Evolutionary conservation across 176 grass and related monocot genomes (phyloP), one percentile per base, ranked within the genome.

Genomic region (Eleusine coracana): DNA sequence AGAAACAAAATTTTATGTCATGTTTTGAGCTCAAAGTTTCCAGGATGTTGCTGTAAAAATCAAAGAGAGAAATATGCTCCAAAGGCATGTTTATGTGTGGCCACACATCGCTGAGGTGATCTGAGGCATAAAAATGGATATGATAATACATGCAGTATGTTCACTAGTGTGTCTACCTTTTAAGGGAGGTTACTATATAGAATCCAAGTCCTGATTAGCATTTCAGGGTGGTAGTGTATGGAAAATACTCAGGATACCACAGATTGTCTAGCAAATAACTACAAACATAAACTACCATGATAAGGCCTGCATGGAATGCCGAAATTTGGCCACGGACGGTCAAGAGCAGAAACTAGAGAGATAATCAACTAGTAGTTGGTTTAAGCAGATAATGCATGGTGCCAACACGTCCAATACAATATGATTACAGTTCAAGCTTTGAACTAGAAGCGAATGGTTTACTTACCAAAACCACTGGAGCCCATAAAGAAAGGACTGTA

Each of bases 401-500:
- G 27, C 1, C 13, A 25, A 10, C n/a, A 1, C 80, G 37, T 71
- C 42, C 27, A 13, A 45, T 48, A 54, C 63, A 60, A 48, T 58
- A 71, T 23, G 55, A 52, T 27, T 62, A 74, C 15, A 68, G 62
- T 40, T 62, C 50, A 87, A 49, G 51, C 10, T 21, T 9, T 40
- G 23, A 68, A 16, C 55, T 70, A 83, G 31, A 82, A 80, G 59
- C 5, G 67, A 78, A 86, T 51, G 65, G 40, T 28, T 69, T 83
- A 89, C 95, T 97, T 89, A 97, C 95, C 41, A 88, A 82, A 40
- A 92, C 60, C 40, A 97, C 84, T 59, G 95, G 95, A 71, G 95
- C 92, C 95, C 95, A 97, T 80, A 97, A 90, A 77, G 21, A 80
- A 90, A 97, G 81, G 72, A 97, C 75, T 71, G 95, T 92, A 49